Conservation (phyloP, 805 yeast genomes). For the Kuraishia molischiana region DNA sequence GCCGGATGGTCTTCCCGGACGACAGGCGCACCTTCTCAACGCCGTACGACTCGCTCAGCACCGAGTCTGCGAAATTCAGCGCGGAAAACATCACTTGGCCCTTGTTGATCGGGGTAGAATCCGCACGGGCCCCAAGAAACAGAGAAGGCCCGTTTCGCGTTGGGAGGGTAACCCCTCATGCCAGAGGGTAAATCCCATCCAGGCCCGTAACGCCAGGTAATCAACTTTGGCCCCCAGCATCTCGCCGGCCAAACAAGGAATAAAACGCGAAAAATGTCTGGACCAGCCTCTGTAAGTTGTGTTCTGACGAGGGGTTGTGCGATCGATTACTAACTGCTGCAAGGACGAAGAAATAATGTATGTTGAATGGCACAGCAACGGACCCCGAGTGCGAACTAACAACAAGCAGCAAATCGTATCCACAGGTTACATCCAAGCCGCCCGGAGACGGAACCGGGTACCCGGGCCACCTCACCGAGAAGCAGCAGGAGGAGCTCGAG, state of each 20-base stretch:
- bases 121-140: no score
- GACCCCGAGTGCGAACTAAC: slow-evolving; percentile 4
- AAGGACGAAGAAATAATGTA: slow-evolving; percentile 11
- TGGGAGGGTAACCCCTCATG: not conserved
- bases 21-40: slow-evolving; percentile 9
- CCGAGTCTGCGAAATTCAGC: not conserved
- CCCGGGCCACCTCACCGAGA: slow-evolving; percentile 69
- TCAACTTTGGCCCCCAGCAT: no score
- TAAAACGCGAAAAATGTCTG: no score
- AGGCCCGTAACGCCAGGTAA: no score
- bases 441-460: slow-evolving; percentile 52
- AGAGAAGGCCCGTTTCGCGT: no score
- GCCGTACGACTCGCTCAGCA: not conserved
- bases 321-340: no score
- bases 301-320: no score
- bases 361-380: slow-evolving; percentile 1
- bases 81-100: not conserved
- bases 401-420: slow-evolving; percentile 43
- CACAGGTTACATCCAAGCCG: slow-evolving; percentile 57
- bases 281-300: no score
- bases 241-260: no score
- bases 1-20: slow-evolving; percentile 12
- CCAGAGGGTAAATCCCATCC: no score
- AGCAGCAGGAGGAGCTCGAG: slow-evolving; percentile 51
- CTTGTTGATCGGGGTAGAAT: no score